Evolutionary conservation across 1,284 basidiomycete genomes (phyloP), one percentile per base, ranked within the genome.

Genomic region (Anthracocystis panici-leucophaei): DNA sequence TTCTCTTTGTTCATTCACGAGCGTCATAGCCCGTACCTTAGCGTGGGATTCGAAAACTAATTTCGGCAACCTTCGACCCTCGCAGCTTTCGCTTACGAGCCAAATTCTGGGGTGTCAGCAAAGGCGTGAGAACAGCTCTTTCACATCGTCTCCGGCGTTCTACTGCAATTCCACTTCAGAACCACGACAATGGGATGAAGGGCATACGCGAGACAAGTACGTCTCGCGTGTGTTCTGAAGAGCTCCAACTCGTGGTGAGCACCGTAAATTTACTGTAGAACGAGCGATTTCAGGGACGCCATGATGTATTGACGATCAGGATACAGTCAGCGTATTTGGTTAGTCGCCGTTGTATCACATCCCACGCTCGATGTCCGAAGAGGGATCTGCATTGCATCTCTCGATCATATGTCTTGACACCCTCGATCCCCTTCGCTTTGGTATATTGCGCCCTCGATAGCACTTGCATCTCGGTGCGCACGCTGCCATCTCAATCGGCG

Each of bases 81-180:
- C 38, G 14, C 21, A 35, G 33, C 23, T 40, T 23, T 44, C 41
- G 53, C 29, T 55, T 44, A 33, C 6, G 40, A 33, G 6, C 12
- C 20, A 6, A 33, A 45, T 44, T 55, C 53, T 55, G 53, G 53
- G 53, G 53, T 44, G 41, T 11, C 20, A 29, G 50, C 29, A 50
- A 5, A 11, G 35, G 50, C 50, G 50, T 52, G 50, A 40, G 50
- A 40, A 52, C 35, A 38, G 35, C 35, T 16, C 35, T 5, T 38
- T 38, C 35, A 38, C 14, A 16, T 38, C 12, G 50, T 35, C 11
- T 40, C 38, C 23, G 33, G 33, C 33, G 35, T 50, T 50, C 33
- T 33, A 27, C 27, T 4, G 27, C 21, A 3, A 5, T 35, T 29
- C 10, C n/a, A 50, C 49, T 50, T 7, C 27, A 20, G 12, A 29